These are phyloP conservation scores for Umbelopsis sp. DNA, from an alignment of 192 early-diverging fungal species.

Conservation along the genomic window DNA sequence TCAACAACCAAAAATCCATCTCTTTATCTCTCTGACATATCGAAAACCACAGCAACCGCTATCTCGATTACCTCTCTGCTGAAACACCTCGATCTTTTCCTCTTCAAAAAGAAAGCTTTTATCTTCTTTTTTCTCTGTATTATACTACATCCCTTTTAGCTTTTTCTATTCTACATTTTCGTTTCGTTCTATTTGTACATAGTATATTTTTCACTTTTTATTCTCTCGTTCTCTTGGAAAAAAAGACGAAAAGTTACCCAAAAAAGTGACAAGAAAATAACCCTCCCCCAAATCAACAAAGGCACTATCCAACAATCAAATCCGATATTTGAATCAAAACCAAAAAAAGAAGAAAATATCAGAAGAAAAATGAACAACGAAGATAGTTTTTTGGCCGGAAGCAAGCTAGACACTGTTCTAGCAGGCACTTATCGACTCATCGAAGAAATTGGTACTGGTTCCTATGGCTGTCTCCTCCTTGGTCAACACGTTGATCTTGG, in stretches of 20 bases:
- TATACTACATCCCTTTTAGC: constrained; percentile 10
- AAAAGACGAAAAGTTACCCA: constrained; percentile 1
- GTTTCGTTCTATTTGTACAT: constrained; percentile 15
- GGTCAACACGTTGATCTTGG: constrained; percentile 52
- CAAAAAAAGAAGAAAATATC: neutral
- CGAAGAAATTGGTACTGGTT: constrained; percentile 68
- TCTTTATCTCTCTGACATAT: constrained; percentile 12
- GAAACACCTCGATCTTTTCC: neutral
- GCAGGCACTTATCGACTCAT: constrained; percentile 44
- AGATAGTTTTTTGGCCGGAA: neutral
- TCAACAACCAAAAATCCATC: neutral
- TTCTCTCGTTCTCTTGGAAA: neutral
- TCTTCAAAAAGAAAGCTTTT: neutral
- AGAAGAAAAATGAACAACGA: constrained; percentile 7
- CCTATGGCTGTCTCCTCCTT: constrained; percentile 77
- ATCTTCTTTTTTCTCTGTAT: constrained; percentile 12
- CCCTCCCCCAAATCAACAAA: neutral
- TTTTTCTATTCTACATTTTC: neutral
- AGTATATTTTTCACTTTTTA: constrained; percentile 7
- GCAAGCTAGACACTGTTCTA: constrained; percentile 28
- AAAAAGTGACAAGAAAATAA: constrained; percentile 11
- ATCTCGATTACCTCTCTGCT: neutral
- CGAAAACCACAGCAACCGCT: neutral
- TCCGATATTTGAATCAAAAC: constrained; percentile 9
- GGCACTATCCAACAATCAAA: neutral